phyloP scores from a whole-genome alignment of 257 asterid species.

The Solanum commersonii region DNA sequence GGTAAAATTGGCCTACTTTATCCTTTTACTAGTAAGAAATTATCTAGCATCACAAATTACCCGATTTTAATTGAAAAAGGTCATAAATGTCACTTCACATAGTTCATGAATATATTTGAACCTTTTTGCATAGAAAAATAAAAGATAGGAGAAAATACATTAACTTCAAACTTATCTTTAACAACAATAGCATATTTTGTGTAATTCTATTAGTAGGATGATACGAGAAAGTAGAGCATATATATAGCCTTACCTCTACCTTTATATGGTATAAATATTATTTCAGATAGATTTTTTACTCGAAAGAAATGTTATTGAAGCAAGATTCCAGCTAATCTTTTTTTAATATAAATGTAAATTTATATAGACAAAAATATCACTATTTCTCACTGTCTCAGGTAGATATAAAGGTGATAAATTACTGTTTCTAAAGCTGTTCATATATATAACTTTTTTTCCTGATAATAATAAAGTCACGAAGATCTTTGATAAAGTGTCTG shows the following conservation, averaged over 20 bases:
- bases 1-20: not conserved
- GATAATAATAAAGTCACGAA: not conserved
- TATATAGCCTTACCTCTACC: not conserved
- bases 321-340: not conserved
- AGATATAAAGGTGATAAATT: not conserved
- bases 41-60: not conserved
- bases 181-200: not conserved
- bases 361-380: not conserved
- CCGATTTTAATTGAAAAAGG: not conserved
- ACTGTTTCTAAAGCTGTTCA: not conserved
- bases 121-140: not conserved
- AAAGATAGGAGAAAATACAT: not conserved
- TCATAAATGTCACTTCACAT: not conserved
- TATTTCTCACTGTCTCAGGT: not conserved
- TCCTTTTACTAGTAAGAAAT: not conserved
- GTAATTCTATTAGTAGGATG: not conserved
- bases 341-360: not conserved
- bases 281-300: not conserved
- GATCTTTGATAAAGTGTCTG: not conserved
- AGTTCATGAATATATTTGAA: not conserved
- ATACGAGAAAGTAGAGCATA: not conserved
- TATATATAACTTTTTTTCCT: not conserved
- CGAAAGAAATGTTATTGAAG: not conserved
- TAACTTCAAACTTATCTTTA: not conserved
- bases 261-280: not conserved